These are phyloP conservation scores for Floccularia luteovirens DNA, from an alignment of 768 basidiomycete species.

Conservation along the genomic window DNA sequence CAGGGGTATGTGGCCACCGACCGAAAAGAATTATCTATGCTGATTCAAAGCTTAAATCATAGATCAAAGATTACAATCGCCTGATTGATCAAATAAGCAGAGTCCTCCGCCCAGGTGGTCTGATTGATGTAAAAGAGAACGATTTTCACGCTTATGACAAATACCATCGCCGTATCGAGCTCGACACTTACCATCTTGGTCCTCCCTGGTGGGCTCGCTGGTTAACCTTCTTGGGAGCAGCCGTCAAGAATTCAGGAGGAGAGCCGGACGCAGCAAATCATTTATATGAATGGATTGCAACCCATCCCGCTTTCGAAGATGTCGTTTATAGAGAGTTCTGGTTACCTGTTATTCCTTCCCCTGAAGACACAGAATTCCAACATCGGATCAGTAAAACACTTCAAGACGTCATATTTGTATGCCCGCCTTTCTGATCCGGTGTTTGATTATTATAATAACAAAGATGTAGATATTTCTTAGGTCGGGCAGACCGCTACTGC, in stretches of 20 bases:
- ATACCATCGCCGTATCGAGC: constrained; percentile 34
- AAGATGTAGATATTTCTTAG: constrained; percentile 49
- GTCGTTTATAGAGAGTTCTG: constrained; percentile 52
- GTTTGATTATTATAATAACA: constrained; percentile 1
- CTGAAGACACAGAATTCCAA: constrained; percentile 25
- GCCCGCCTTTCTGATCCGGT: constrained; percentile 7
- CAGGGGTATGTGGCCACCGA: constrained; percentile 52
- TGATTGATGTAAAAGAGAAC: constrained; percentile 61
- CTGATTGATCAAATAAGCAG: constrained; percentile 62
- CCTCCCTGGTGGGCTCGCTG: constrained; percentile 58
- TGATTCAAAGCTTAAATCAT: constrained; percentile 6
- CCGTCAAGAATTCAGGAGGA: constrained; percentile 52
- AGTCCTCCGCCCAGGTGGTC: constrained; percentile 63
- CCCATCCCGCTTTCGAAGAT: constrained; percentile 52
- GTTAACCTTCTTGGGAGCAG: constrained; percentile 45
- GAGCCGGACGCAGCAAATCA: constrained; percentile 54
- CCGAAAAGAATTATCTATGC: too few species aligned
- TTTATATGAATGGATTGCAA: constrained; percentile 44
- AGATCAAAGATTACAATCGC: constrained; percentile 63
- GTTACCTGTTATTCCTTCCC: constrained; percentile 54
- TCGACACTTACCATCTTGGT: constrained; percentile 30
- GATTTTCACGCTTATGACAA: constrained; percentile 58
- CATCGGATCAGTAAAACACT: constrained; percentile 34
- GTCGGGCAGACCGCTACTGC: constrained; percentile 59
- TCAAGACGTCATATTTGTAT: constrained; percentile 52